Conservation (phyloP, 192 early-diverging fungal genomes). For the Coemansia sp. region DNA sequence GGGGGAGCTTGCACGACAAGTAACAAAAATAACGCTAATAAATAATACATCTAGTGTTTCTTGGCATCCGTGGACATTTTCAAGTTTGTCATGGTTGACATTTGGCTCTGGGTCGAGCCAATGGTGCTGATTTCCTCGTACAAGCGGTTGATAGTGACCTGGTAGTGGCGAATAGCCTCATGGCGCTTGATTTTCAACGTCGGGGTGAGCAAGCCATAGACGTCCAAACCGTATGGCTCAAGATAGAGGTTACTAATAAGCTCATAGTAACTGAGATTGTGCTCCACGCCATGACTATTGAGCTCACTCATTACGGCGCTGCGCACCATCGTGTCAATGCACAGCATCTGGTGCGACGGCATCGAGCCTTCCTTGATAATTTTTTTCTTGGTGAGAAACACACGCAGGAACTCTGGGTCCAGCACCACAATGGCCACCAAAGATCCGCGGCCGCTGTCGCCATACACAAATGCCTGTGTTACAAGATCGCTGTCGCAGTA, state of each 20-base stretch:
- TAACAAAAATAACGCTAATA: not conserved
- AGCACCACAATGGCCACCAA: slow-evolving; percentile 78
- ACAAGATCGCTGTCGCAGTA: slow-evolving; percentile 77
- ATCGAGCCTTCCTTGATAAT: slow-evolving; percentile 46
- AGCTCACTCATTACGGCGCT: slow-evolving; percentile 60
- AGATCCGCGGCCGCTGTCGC: slow-evolving; percentile 70
- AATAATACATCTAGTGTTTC: slow-evolving; percentile 18
- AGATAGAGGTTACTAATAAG: slow-evolving; percentile 68
- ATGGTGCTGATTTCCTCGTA: slow-evolving; percentile 60
- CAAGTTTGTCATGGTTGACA: slow-evolving; percentile 45
- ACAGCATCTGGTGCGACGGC: slow-evolving; percentile 62
- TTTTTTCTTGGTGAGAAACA: slow-evolving; percentile 57
- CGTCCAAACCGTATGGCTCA: slow-evolving; percentile 69
- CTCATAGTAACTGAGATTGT: slow-evolving; percentile 70
- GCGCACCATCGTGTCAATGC: slow-evolving; percentile 62
- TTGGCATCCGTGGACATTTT: slow-evolving; percentile 29
- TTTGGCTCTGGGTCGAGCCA: slow-evolving; percentile 38
- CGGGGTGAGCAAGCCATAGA: slow-evolving; percentile 82
- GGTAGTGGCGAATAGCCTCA: slow-evolving; percentile 56
- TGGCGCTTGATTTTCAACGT: slow-evolving; percentile 69
- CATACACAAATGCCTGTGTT: slow-evolving; percentile 74
- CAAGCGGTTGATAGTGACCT: slow-evolving; percentile 60
- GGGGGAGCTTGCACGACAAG: too few relatives aligned
- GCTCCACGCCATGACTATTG: slow-evolving; percentile 60
- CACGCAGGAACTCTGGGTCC: slow-evolving; percentile 62